Base-by-base conservation (phyloP, 805 yeast species). In the Pichia gijzeniarum region DNA sequence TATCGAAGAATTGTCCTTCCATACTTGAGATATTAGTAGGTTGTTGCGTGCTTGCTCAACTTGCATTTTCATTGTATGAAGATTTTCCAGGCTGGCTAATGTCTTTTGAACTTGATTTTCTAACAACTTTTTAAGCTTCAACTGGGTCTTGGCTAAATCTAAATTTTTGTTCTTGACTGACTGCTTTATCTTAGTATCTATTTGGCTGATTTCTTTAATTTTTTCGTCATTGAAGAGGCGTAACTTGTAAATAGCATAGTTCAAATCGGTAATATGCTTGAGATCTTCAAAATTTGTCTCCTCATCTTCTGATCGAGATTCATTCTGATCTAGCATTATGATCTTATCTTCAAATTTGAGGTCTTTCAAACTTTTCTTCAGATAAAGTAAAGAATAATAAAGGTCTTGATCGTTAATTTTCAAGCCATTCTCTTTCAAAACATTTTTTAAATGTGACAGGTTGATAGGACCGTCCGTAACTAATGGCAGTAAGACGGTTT, bases 31-130 rank as follows among this genome's bases (percentile, higher is more conserved):
- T 10, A 55, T 51, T 28, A 56, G 25, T 13, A 51, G 7, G 43
- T 58, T 60, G 41, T 49, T 54, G 25, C 55, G 53, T 12, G 65
- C 59, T 35, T 59, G 62, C 32, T 61, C 60, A 18, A 64, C 50
- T 34, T 55, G 57, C 31, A 53, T 34, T 33, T 56, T 48, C 25
- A 63, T 35, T 1, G 50, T 21, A 7, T 50, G 42, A 40, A 63
- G 38, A 16, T 57, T 57, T 35, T 59, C 65, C 16, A 56, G 39
- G 19, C 53, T 55, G 5, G 36, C 16, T 6, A 48, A 34, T 4
- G 58, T 49, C n/a, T 49, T 36, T 5, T 48, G 37, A 18, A 62
- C 41, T 40, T 62, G 63, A 2, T 35, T 36, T 25, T 53, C 53
- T 22, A 62, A 27, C 3, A 52, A 19, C 31, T 53, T 58, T 22